Evolutionary conservation across 495 filamentous ascomycete species (phyloP), one percentile per base, ranked within the genome.

Genomic region (Clavariopsis aquatica): DNA sequence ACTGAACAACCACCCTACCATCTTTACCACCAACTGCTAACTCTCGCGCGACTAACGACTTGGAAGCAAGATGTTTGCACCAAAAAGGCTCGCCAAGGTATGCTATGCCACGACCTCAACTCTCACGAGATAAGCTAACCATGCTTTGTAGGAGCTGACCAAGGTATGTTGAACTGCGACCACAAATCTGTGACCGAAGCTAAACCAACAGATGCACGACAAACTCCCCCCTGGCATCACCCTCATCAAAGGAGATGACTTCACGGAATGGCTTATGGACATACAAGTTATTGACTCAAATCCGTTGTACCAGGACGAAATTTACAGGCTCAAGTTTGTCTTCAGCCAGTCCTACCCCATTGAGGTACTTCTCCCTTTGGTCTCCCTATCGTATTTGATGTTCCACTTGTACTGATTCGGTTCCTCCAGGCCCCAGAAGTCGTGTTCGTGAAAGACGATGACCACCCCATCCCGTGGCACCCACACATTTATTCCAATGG

Each of bases 401-500:
- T n/a, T 15, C 8, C 10, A 10, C 46, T 17, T 36, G 60, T 5
- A 36, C 47, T 31, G 9, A 52, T 6, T 49, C 28, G 1, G 15
- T 19, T 24, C 13, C 49, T 28, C 9, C 90, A 97, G 80, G 88
- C 93, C 3, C 94, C 94, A 15, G 94, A 98, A 80, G 93, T 96
- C 51, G 88, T 87, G 59, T 98, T 98, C 74, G 82, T 91, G 51
- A 78, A 84, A 66, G 74, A 84, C 57, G 72, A 84, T 41, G 77
- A 84, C 41, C 86, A 88, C 49, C 83, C 88, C 5, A 94, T 98
- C 67, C 94, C 94, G 0, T 94, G 96, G 71, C 94, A 98, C 69
- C 94, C 94, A 1, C 94, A 98, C 78, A 89, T 98, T 74, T 98
- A 98, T 77, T 93, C 89, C 65, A 98, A 98, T 75, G 94, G 94